Base-by-base conservation (phyloP, 345 rosid genomes). In the Bretschneidera sinensis region DNA sequence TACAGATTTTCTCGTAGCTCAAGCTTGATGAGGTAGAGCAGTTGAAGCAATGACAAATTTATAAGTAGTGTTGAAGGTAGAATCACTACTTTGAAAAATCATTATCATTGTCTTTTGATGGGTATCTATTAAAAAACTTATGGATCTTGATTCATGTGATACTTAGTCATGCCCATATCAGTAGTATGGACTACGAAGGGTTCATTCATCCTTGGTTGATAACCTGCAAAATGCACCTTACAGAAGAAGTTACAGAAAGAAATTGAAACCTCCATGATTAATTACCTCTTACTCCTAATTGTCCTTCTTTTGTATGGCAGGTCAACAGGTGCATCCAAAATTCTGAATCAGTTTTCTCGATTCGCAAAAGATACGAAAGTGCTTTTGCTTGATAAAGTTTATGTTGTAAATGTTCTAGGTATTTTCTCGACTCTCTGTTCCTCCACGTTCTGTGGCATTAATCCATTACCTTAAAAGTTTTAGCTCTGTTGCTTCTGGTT, bases 351-450 rank as follows among this genome's bases (percentile, higher is more conserved):
- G 56, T 34, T 79, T 21, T 81, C 81, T 16, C 52, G 66, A 62
- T 88, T 94, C 64, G 63, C 79, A 28, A 73, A 73, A 74, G 99
- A 94, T 72, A 64, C 86, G 78, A 85, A 83, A 85, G 82, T 62
- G 51, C 97, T 94, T 68, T 74, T 84, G 78, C 48, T 24, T 43
- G 92, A 88, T 62, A 83, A 76, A 77, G 85, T 88, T 63, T 94
- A 65, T 57, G 72, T 94, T 21, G 81, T 86, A n/a, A 94, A 88
- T 59, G 96, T 94, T 67, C 79, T 88, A 17, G 97, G 99, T 88
- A 80, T 43, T 65, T 21, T n/a, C 49, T 55, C 9, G 43, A 43
- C 33, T n/a, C 35, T 66, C 11, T 56, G 6, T 24, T 10, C 18
- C 49, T 47, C 21, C 23, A 47, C 45, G 1, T 39, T 3, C 33